Evolutionary conservation across 1,139 yeast genomes (phyloP).

Genomic region (Yamadazyma diospyri): DNA sequence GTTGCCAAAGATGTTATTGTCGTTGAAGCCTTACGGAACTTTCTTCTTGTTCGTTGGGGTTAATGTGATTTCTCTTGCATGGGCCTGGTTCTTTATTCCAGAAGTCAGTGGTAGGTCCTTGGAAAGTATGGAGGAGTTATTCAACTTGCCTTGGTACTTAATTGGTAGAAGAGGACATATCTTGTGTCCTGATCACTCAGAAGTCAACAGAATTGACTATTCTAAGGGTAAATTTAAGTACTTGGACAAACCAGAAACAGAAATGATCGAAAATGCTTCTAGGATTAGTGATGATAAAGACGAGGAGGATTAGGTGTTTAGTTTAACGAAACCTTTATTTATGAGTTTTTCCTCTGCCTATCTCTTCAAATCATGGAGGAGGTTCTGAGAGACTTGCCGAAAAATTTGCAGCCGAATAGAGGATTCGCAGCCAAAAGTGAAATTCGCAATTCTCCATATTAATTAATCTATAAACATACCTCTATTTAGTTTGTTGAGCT

Average conservation of each 20-base stretch:
- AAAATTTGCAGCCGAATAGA: no score
- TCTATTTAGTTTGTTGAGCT: no score
- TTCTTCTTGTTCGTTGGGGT: slow-evolving; percentile 53
- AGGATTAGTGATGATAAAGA: slow-evolving; percentile 9
- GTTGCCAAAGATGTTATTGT: slow-evolving; percentile 48
- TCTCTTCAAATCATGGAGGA: no score
- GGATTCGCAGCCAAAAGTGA: no score
- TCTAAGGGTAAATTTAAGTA: slow-evolving; percentile 9
- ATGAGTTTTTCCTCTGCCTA: neutral
- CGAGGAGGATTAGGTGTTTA: slow-evolving; percentile 4
- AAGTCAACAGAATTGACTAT: slow-evolving; percentile 15
- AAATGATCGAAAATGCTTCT: slow-evolving; percentile 9
- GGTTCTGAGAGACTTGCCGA: no score
- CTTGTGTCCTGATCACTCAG: slow-evolving; percentile 53
- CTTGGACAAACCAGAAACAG: slow-evolving; percentile 9
- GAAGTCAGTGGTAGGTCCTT: slow-evolving; percentile 52
- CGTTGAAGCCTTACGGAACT: slow-evolving; percentile 49
- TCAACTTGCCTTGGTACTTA: slow-evolving; percentile 56
- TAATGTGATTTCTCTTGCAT: slow-evolving; percentile 35
- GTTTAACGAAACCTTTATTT: neutral
- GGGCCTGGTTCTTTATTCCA: slow-evolving; percentile 54
- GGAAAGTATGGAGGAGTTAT: slow-evolving; percentile 56
- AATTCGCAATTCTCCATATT: no score
- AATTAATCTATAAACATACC: no score
- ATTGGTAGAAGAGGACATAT: slow-evolving; percentile 48